Percentiles rank a stretch among this genome's conserved stretches.
Evolutionary conservation across 177 flowering plant genomes (phyloP).

Genomic region (Vitis hybrid): DNA sequence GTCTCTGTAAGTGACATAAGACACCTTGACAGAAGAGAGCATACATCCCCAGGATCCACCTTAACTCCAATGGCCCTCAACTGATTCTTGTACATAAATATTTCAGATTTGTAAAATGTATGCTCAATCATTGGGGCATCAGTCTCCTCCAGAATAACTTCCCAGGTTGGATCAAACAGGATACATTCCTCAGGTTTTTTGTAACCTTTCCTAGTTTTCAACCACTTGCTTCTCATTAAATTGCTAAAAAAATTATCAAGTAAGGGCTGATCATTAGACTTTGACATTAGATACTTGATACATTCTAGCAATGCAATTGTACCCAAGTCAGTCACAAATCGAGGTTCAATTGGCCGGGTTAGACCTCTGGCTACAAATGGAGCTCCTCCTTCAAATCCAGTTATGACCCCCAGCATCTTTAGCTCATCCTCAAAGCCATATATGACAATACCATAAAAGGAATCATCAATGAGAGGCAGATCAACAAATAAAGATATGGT

Average conservation of each 20-base stretch:
- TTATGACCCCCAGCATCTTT: conserved; percentile 15
- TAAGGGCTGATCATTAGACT: background rate
- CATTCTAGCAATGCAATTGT: conserved; percentile 10
- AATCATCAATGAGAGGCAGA: background rate
- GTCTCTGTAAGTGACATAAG: conserved; percentile 5
- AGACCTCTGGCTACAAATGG: conserved; percentile 10
- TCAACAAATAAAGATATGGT: too few species aligned
- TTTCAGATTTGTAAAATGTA: conserved; percentile 1
- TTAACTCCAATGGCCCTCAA: conserved; percentile 21
- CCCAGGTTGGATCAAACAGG: conserved; percentile 20
- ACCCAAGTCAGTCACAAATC: conserved; percentile 4
- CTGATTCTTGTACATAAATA: conserved; percentile 3
- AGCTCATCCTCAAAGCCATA: conserved; percentile 5
- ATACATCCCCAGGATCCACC: conserved; percentile 11
- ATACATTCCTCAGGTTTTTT: conserved; percentile 13
- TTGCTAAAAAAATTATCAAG: conserved; percentile 1
- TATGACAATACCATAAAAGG: conserved; percentile 10
- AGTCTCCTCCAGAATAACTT: conserved; percentile 1
- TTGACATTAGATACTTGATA: background rate
- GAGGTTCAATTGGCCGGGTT: conserved; percentile 1
- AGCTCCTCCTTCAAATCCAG: conserved; percentile 12
- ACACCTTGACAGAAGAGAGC: conserved; percentile 3
- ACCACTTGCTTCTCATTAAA: conserved; percentile 9
- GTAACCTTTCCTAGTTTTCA: conserved; percentile 15
- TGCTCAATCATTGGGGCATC: conserved; percentile 23